These are phyloP conservation scores for Perkinsus olseni DNA, from an alignment of 169 alveolate genomes.

Conservation along the genomic window DNA sequence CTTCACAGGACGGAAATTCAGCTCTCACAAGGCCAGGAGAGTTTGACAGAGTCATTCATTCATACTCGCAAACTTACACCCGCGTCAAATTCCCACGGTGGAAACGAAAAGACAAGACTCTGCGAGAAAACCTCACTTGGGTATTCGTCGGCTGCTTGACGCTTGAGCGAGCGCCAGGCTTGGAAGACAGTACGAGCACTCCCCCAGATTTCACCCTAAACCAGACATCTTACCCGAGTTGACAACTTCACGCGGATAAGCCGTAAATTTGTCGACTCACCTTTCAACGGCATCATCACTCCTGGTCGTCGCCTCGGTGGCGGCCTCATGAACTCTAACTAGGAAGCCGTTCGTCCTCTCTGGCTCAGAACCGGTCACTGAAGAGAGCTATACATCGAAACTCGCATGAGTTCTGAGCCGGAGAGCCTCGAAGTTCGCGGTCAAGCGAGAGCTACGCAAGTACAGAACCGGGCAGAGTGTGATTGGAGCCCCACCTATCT, in stretches of 20 bases:
- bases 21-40: too few relatives aligned
- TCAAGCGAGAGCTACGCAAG: too few relatives aligned
- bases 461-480: too few relatives aligned
- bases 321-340: neutral
- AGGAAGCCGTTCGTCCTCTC: conserved; percentile 6
- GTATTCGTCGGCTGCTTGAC: neutral
- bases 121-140: neutral
- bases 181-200: neutral
- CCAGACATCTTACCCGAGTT: neutral
- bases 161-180: neutral
- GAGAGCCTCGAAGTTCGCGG: too few relatives aligned
- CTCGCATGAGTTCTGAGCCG: too few relatives aligned
- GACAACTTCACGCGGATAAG: neutral
- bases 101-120: too few relatives aligned
- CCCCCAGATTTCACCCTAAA: neutral
- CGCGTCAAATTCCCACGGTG: too few relatives aligned
- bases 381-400: too few relatives aligned
- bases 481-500: neutral
- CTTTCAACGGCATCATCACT: neutral
- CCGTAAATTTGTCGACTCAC: neutral
- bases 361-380: neutral
- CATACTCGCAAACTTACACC: too few relatives aligned
- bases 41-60: too few relatives aligned
- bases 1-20: too few relatives aligned
- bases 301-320: neutral